Evolutionary conservation across 2,329 filamentous ascomycete species (phyloP), one percentile per base, ranked within the genome.

Genomic region (Neofusicoccum laricinum): DNA sequence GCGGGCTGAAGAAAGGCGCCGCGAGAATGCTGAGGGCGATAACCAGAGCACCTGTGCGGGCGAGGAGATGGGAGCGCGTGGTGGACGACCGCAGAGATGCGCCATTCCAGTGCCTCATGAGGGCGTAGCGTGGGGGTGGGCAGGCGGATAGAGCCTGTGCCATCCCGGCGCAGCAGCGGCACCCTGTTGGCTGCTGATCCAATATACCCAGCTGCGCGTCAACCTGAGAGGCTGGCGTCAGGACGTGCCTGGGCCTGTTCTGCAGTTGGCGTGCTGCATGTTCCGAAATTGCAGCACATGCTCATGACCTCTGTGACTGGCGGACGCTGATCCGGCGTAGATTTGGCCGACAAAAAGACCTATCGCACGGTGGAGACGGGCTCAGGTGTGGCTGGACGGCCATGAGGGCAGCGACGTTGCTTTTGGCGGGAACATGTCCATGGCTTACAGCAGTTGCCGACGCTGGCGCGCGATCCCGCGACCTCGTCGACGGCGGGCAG

Each of bases 151-250:
- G 55, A 46, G 55, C 55, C 55, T 59, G 55, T 59, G 55, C 55
- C 40, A 59, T 46, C 55, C 55, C 41, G 25, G 55, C 19, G 21
- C 53, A 32, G 38, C 51, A 40, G 34, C 51, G 19, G 51, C 51
- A 55, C 51, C 51, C 17, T 58, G 53, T 58, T 59, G 55, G 55
- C 55, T 46, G 55, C 46, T 32, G 55, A 59, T 59, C 55, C 55
- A 59, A 59, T 59, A 58, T 40, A 59, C 55, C 15, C 55, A 59
- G 55, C 55, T 59, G 55, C 55, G 55, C 55, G 55, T 59, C 55
- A 59, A 59, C 55, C 51, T 34, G 55, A 46, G 53, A 58, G 53
- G 53, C 53, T 58, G 53, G 53, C 53, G 53, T 40, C 53, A 55
- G 51, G 51, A 55, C 51, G 51, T 55, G 51, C 51, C 51, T 55